Base-by-base conservation (phyloP, 306 rosid genomes). In the Rubus parviflorus region DNA sequence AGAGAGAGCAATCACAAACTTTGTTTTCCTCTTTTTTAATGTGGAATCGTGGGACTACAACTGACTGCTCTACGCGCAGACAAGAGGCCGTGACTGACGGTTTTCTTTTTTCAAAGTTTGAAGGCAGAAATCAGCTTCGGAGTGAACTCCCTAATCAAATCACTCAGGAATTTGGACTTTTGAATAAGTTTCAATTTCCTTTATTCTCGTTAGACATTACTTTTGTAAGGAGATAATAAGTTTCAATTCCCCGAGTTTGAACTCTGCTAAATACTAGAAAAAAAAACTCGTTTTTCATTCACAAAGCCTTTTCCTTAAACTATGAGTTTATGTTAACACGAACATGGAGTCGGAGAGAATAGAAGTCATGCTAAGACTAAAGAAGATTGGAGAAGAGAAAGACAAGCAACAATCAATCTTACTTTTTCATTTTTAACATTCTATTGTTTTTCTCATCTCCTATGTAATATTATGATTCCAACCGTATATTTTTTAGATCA, bases 11-110 rank as follows among this genome's bases (percentile, higher is more conserved):
- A 73, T 43, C 51, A 43, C 30, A 64, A 41, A 38, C 7, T 58
- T 3, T 30, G 0, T 16, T 35, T 38, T 25, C n/a, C n/a, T n/a
- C 35, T 62, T 16, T 37, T 3, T 7, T 7, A 2, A 19, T 65
- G 69, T 64, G 69, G 25, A 37, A 16, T 16, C 13, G 69, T 64
- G 69, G 67, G 41, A 56, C 35, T 12, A 17, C 0, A 16, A 23
- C 38, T 22, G 10, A 51, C 45, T 63, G 22, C 12, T 37, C 68
- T 35, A 76, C 73, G 74, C 80, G 73, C 73, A 22, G 54, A 35
- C 43, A 8, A 40, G 45, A 52, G 73, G 53, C 53, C 74, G 74
- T 66, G 67, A n/a, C 45, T 20, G 14, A 5, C 70, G 70, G 40
- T 65, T 62, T 38, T 38, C 7, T 16, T 35, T 14, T 60, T 16